A percentile compares a stretch with the other conserved stretches of the same genome.
Evolutionary conservation across 1,284 basidiomycete genomes (phyloP).

Genomic region (Boletus semigastroideus): DNA sequence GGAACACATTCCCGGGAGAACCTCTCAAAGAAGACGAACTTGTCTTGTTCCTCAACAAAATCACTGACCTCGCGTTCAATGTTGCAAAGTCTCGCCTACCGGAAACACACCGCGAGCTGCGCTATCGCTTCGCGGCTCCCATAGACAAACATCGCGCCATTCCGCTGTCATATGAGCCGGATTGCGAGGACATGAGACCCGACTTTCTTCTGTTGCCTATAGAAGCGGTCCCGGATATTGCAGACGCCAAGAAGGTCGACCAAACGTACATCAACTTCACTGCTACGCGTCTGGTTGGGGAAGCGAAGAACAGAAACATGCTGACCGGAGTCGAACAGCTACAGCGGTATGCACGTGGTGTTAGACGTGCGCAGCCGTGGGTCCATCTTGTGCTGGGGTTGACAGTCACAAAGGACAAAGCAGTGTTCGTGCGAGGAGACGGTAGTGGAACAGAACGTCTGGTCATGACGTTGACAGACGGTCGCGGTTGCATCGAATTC

Average conservation of each 20-base stretch:
- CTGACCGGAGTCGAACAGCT: constrained; percentile 1
- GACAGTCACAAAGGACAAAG: constrained; percentile 7
- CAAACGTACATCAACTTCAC: constrained; percentile 14
- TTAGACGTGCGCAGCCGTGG: constrained; percentile 16
- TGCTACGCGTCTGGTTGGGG: constrained; percentile 9
- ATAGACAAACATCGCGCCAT: constrained; percentile 4
- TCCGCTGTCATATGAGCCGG: constrained; percentile 13
- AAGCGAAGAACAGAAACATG: constrained; percentile 5
- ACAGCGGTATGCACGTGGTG: constrained; percentile 8
- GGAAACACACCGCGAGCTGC: not conserved
- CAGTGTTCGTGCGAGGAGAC: constrained; percentile 14
- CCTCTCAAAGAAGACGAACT: not conserved
- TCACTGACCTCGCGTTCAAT: constrained; percentile 7
- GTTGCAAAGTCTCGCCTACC: not conserved
- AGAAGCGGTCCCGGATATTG: constrained; percentile 7
- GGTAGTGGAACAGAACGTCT: constrained; percentile 14
- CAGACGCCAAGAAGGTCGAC: constrained; percentile 7
- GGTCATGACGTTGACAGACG: constrained; percentile 3
- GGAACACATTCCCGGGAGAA: not conserved
- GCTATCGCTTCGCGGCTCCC: constrained; percentile 13
- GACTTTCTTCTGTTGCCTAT: constrained; percentile 17
- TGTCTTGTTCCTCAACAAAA: constrained; percentile 10
- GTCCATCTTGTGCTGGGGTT: constrained; percentile 10
- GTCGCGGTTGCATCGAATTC: constrained; percentile 18
- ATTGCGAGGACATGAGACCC: constrained; percentile 15